Evolutionary conservation across 2,329 filamentous ascomycete genomes (phyloP), one percentile per base, ranked within the genome.

Genomic region (Beauveria varroae): DNA sequence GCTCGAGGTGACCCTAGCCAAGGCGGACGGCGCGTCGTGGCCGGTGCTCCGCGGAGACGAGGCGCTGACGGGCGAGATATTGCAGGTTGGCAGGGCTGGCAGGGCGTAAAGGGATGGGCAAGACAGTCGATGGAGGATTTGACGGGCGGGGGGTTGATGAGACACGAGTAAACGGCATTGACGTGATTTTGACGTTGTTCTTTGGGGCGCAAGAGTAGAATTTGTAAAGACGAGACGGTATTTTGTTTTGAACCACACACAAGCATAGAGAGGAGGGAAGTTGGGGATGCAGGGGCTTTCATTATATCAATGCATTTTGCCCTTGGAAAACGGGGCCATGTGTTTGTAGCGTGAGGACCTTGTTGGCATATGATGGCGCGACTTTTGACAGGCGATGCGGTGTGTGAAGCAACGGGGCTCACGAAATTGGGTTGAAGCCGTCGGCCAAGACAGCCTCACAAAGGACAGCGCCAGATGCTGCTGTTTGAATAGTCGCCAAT

Each of bases 51-150:
- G 91, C 63, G 89, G 86, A 63, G 90, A 95, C 68, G 91, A 96
- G 67, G 75, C 77, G 61, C 70, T 75, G 63, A 85, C 81, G 10
- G 83, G 83, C 6, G 89, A 96, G 77, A 96, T 96, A 68, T 86
- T 98, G 65, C 95, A 99, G 76, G 81, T 96, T 65, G 95, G 95
- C 16, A 82, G 86, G 65, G 92, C 95, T 56, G 91, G 88, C 40
- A 79, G 82, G 62, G 83, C 65, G 61, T 82, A 70, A 63, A n/a
- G 5, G 18, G 10, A 12, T 10, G 18, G 5, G 18, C n/a, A 47
- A 18, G 37, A 37, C 1, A 16, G 22, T 47, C 18, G 41, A 43
- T 18, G 43, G 5, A 60, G 37, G 7, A 30, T 24, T 34, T 24
- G 30, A 40, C n/a, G n/a, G n/a, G n/a, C 12, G 55, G 10, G 20